A percentile compares a stretch with the other conserved stretches of the same genome.
Evolutionary conservation across 441 rosid species (phyloP).

Genomic region (Gossypium lobatum): DNA sequence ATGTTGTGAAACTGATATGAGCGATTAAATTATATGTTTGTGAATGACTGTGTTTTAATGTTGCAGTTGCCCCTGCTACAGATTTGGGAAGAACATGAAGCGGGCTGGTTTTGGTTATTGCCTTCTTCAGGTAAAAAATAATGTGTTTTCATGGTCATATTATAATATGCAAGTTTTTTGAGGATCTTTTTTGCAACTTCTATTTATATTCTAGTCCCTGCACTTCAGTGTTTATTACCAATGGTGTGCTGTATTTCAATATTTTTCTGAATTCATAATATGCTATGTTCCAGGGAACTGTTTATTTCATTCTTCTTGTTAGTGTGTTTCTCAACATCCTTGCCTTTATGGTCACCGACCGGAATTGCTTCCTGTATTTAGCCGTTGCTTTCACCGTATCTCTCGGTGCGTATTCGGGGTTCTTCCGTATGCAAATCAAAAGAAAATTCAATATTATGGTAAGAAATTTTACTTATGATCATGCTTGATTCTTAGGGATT

Average conservation of each 20-base stretch:
- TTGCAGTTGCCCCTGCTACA: slow-evolving; percentile 89
- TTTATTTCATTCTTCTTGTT: slow-evolving; percentile 45
- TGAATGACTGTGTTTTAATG: slow-evolving; percentile 20
- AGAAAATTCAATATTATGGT: slow-evolving; percentile 81
- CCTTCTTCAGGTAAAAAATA: slow-evolving; percentile 59
- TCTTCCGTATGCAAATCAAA: slow-evolving; percentile 60
- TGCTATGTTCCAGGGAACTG: slow-evolving; percentile 48
- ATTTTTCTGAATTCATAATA: not conserved
- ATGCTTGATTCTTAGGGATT: not conserved
- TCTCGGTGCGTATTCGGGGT: slow-evolving; percentile 57
- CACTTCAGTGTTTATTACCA: not conserved
- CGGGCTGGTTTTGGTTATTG: slow-evolving; percentile 80
- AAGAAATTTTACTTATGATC: slow-evolving; percentile 18
- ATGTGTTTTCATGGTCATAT: not conserved
- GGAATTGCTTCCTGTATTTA: slow-evolving; percentile 59
- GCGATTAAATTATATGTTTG: not conserved
- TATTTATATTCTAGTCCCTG: not conserved
- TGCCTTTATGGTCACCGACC: slow-evolving; percentile 51
- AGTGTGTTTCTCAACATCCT: slow-evolving; percentile 39
- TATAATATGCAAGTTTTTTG: not conserved
- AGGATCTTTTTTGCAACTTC: no score
- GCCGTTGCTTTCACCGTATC: slow-evolving; percentile 49
- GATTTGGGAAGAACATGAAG: slow-evolving; percentile 86
- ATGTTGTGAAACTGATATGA: not conserved
- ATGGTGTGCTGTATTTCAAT: not conserved